Percentiles rank a stretch among this genome's conserved stretches.
Conservation (phyloP, 371 early-diverging fungal species). For the Mucor lusitanicus region DNA sequence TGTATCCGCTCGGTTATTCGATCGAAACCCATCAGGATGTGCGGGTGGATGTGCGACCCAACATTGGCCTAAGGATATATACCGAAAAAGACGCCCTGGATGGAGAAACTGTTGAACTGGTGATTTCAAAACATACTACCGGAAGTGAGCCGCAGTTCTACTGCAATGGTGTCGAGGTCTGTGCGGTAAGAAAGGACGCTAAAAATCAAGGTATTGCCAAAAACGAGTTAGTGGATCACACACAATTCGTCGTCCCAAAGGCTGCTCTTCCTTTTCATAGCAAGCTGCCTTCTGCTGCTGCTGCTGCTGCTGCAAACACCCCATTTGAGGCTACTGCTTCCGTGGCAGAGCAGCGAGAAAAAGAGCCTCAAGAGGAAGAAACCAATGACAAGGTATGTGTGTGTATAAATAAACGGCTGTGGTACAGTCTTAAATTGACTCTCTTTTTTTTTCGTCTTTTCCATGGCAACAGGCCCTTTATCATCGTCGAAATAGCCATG, state of each 20-base stretch:
- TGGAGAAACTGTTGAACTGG: slow-evolving; percentile 27
- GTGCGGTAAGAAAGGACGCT: neutral
- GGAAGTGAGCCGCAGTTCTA: slow-evolving; percentile 10
- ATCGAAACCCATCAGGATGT: slow-evolving; percentile 25
- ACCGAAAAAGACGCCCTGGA: slow-evolving; percentile 33
- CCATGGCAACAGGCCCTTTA: neutral
- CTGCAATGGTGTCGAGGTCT: slow-evolving; percentile 18
- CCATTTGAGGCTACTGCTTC: too few relatives aligned
- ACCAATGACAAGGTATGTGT: slow-evolving; percentile 2
- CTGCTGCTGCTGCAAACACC: too few relatives aligned
- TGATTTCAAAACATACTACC: slow-evolving; percentile 10
- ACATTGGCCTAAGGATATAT: slow-evolving; percentile 46
- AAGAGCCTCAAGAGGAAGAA: neutral
- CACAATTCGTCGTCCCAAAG: neutral
- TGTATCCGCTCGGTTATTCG: slow-evolving; percentile 40
- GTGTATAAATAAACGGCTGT: neutral
- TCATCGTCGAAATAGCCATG: slow-evolving; percentile 24
- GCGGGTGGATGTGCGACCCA: slow-evolving; percentile 33
- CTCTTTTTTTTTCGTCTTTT: neutral
- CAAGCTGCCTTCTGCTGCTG: neutral
- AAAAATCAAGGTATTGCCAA: neutral
- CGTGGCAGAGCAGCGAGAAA: too few relatives aligned
- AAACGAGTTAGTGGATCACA: neutral
- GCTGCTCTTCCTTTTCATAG: neutral
- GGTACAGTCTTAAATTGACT: neutral